Evolutionary conservation across 768 basidiomycete genomes (phyloP), one percentile per base, ranked within the genome.

Genomic region (Rhodotorula sphaerocarpa): DNA sequence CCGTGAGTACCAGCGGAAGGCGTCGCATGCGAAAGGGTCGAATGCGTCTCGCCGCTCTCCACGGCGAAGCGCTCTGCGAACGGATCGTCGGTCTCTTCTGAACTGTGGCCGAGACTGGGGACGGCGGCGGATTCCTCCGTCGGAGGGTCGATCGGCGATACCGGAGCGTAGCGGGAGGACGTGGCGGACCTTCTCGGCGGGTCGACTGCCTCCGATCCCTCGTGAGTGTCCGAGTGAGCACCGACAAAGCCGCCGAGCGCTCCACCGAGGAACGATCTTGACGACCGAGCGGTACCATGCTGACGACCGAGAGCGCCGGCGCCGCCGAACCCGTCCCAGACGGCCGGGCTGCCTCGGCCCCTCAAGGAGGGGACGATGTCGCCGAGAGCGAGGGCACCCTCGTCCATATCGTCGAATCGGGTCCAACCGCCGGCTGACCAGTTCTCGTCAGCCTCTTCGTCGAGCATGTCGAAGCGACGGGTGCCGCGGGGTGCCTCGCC

Each of bases 391-490:
- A 2, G 5, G 18, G 36, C 61, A 20, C 39, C 48, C 50, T 34
- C 33, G 27, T 50, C 47, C n/a, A n/a, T n/a, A 15, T 62, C 61
- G 6, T 39, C 60, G 41, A 67, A 67, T n/a, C 28, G 42, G 39
- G 44, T 23, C 65, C 65, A 67, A 5, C 55, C 59, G 9, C 34
- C 33, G 30, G 25, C 3, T 2, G 18, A 42, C 59, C 51, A 57
- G 25, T 3, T 30, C 7, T 58, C 51, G 33, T 30, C 48, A 50
- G 47, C 58, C 46, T 59, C 63, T 31, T 65, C 66, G 46, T 67
- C 66, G n/a, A 67, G 51, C 55, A 67, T 67, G 43, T 60, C 66
- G 55, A 63, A 56, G 30, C 66, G 25, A 23, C 59, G 42, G 50
- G 41, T 45, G 25, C 55, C 30, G 28, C n/a, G 14, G 21, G 12